Percentiles rank a stretch among this genome's conserved stretches.
Conservation (phyloP, 2,329 filamentous ascomycete species). For the Aspergillus awamori region DNA sequence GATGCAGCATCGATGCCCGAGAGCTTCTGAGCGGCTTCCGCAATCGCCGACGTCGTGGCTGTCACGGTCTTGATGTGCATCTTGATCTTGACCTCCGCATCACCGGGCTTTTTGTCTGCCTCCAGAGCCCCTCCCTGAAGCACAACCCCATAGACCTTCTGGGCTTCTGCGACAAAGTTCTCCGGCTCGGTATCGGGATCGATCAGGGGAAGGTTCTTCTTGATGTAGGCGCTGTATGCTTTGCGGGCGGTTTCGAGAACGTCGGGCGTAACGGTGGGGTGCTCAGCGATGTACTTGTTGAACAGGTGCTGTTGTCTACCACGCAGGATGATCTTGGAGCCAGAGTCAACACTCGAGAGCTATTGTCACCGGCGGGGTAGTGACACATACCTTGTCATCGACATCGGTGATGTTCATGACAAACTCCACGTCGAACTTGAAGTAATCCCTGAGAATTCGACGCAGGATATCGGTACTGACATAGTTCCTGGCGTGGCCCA, state of each 20-base stretch:
- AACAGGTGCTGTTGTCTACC: conserved; percentile 80
- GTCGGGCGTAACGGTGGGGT: conserved; percentile 48
- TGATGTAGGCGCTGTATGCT: conserved; percentile 61
- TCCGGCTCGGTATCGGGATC: conserved; percentile 48
- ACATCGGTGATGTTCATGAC: conserved; percentile 94
- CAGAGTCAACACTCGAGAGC: conserved; percentile 11
- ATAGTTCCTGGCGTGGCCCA: conserved; percentile 87
- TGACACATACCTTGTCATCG: conserved; percentile 66
- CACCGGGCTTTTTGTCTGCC: conserved; percentile 61
- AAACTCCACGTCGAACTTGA: conserved; percentile 79
- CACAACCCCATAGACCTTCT: conserved; percentile 57
- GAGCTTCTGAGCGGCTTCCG: conserved; percentile 32
- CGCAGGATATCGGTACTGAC: conserved; percentile 87
- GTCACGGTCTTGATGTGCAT: conserved; percentile 75
- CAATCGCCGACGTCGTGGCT: conserved; percentile 57
- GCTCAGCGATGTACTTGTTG: conserved; percentile 63
- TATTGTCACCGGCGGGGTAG: neutral
- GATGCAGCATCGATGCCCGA: conserved; percentile 27
- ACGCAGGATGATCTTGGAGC: conserved; percentile 60
- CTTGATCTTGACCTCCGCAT: conserved; percentile 83
- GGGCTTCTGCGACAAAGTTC: conserved; percentile 51
- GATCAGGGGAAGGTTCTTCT: conserved; percentile 67
- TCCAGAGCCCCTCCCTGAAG: conserved; percentile 59
- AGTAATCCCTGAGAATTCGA: conserved; percentile 80
- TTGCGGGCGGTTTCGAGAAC: conserved; percentile 53